Base-by-base conservation (phyloP, 1,284 basidiomycete species). In the Ganoderma sinense region DNA sequence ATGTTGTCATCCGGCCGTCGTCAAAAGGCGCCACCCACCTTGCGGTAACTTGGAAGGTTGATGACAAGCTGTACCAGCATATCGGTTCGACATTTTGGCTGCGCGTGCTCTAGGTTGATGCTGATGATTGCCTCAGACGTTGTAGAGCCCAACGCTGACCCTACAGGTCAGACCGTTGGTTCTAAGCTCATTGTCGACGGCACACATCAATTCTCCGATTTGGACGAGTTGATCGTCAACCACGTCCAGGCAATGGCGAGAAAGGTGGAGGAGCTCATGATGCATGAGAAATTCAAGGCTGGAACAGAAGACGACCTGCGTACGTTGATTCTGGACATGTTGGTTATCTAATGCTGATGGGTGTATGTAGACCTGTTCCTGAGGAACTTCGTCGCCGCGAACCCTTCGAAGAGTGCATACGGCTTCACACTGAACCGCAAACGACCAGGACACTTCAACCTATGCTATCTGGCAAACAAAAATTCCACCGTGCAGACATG, bases 41-140 rank as follows among this genome's bases (percentile, higher is more conserved):
- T 45, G 98, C 98, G 43, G 94, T 99, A 16, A 99, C 98, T 0
- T 99, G 98, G 98, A 99, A 99, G 83, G 97, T 99, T 13, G 97
- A 98, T 75, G 95, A 98, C 70, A 95, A 93, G 72, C 86, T 99
- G 26, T 99, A 95, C 82, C 98, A 99, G 80, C 98, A 99, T 79
- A 95, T 99, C 71, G 97, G 95, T 95, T 59, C 4, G 67, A 69
- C 65, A 59, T 33, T 58, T 55, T 2, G 40, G 6, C 29, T 6
- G 16, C 26, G 13, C 0, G 20, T 20, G 16, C 10, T 4, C 10
- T 2, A n/a, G 6, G n/a, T 14, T 16, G 40, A 5, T 39, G 10
- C 61, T 67, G 13, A 61, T n/a, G 26, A 26, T 3, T 33, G 7
- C 1, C 5, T 53, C 67, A 75, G 97, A 99, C 80, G 97, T 99